phyloP scores from a whole-genome alignment of 2,329 filamentous ascomycete species.

The Botrytis pseudocinerea region DNA sequence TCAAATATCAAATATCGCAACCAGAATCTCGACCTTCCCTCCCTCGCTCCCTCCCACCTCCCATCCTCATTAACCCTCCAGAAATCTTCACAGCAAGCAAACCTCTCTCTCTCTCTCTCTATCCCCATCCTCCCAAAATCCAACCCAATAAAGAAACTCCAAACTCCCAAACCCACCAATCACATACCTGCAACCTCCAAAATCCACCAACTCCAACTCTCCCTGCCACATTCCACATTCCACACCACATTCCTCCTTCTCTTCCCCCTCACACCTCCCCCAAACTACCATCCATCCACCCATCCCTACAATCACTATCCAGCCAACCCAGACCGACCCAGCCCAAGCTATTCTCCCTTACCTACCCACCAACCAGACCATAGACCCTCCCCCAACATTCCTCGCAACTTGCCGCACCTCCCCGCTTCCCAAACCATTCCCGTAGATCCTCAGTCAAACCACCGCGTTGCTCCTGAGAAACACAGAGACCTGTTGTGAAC shows the following conservation, averaged over 20 bases:
- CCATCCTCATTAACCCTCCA: too few species aligned
- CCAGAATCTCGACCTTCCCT: too few species aligned
- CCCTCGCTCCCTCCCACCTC: too few species aligned
- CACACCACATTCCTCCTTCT: not conserved
- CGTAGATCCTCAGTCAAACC: not conserved
- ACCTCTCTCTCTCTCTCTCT: too few species aligned
- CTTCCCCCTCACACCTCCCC: too few species aligned
- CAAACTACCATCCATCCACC: not conserved
- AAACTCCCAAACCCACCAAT: not conserved
- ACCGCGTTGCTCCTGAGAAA: slow-evolving; percentile 5
- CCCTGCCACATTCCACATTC: not conserved
- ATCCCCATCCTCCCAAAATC: not conserved
- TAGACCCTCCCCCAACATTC: slow-evolving; percentile 17
- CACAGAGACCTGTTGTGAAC: not conserved
- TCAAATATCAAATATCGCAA: too few species aligned
- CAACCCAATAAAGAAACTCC: not conserved
- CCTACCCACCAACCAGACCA: not conserved
- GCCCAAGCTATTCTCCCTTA: not conserved
- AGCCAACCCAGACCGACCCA: not conserved
- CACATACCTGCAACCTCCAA: too few species aligned
- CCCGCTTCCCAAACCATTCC: not conserved
- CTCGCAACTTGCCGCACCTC: slow-evolving; percentile 1
- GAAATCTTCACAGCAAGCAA: too few species aligned
- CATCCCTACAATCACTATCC: too few species aligned
- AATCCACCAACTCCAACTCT: not conserved